Conservation (phyloP, 139 green algal genomes). For the Protoeuglena noctilucae region DNA sequence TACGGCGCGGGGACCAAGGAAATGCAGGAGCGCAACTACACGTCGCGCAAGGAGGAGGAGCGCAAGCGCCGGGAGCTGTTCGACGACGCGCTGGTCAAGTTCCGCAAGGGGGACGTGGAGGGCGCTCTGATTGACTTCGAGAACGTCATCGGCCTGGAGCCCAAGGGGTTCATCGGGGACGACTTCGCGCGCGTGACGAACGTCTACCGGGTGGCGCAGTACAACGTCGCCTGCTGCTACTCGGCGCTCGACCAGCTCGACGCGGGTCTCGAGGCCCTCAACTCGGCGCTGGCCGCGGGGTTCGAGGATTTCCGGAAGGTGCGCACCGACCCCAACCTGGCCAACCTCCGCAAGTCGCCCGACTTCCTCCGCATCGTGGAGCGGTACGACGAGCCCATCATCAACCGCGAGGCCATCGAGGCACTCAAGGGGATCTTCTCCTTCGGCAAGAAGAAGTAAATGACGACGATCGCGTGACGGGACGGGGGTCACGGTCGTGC, state of each 20-base stretch:
- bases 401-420: slow-evolving; percentile 72
- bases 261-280: slow-evolving; percentile 56
- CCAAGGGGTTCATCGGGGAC: slow-evolving; percentile 80
- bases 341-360: slow-evolving; percentile 36
- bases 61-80: slow-evolving; percentile 71
- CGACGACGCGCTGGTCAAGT: slow-evolving; percentile 67
- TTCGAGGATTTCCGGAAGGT: slow-evolving; percentile 89
- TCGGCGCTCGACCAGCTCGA: slow-evolving; percentile 46
- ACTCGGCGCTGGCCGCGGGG: slow-evolving; percentile 54
- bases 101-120: slow-evolving; percentile 55
- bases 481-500: no score
- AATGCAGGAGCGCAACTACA: slow-evolving; percentile 79
- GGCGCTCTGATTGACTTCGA: slow-evolving; percentile 86
- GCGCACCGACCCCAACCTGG: slow-evolving; percentile 75
- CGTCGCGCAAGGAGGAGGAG: slow-evolving; percentile 59
- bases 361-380: slow-evolving; percentile 59
- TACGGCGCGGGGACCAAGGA: slow-evolving; percentile 84
- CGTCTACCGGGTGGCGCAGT: slow-evolving; percentile 82
- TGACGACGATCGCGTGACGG: no score
- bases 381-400: slow-evolving; percentile 80
- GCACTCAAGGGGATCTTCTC: slow-evolving; percentile 39
- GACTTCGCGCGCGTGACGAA: slow-evolving; percentile 68
- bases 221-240: slow-evolving; percentile 98
- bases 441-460: slow-evolving; percentile 25
- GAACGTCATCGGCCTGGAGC: slow-evolving; percentile 82